Conservation (phyloP, 139 green algal genomes). For the Trebouxia sp. region DNA sequence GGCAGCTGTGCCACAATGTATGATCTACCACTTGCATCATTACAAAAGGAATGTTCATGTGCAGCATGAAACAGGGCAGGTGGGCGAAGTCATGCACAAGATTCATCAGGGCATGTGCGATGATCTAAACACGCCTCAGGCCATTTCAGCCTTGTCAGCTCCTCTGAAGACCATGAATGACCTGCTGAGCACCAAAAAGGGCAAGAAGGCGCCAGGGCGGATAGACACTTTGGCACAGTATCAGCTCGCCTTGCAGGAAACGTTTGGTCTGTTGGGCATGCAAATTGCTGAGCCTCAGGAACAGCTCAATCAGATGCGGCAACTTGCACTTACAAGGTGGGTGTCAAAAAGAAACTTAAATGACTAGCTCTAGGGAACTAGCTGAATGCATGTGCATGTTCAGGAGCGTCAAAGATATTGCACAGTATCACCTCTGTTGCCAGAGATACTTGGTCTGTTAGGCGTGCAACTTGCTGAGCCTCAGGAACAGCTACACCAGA, state of each 20-base stretch:
- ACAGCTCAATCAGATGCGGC: constrained; percentile 62
- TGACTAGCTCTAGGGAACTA: too few relatives aligned
- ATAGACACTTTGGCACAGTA: constrained; percentile 43
- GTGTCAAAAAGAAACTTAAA: background rate
- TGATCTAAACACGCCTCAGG: constrained; percentile 89
- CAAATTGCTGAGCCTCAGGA: constrained; percentile 24
- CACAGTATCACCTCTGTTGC: constrained; percentile 10
- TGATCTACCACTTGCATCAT: too few relatives aligned
- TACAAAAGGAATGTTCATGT: background rate
- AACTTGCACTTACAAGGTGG: constrained; percentile 66
- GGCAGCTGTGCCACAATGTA: too few relatives aligned
- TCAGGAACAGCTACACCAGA: constrained; percentile 48
- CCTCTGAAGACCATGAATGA: constrained; percentile 87
- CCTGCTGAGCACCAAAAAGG: constrained; percentile 70
- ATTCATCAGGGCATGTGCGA: constrained; percentile 35
- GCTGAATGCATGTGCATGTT: background rate
- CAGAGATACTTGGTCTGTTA: constrained; percentile 39
- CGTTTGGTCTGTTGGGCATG: constrained; percentile 50
- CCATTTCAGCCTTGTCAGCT: constrained; percentile 69
- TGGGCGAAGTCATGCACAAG: background rate
- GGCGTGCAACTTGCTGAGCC: constrained; percentile 45
- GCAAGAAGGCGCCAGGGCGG: constrained; percentile 50
- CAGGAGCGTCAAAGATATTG: too few relatives aligned
- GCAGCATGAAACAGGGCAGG: background rate
- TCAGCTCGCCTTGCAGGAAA: constrained; percentile 20